Conservation (phyloP, 2,329 filamentous ascomycete genomes). For the Rhynchosporium secalis region DNA sequence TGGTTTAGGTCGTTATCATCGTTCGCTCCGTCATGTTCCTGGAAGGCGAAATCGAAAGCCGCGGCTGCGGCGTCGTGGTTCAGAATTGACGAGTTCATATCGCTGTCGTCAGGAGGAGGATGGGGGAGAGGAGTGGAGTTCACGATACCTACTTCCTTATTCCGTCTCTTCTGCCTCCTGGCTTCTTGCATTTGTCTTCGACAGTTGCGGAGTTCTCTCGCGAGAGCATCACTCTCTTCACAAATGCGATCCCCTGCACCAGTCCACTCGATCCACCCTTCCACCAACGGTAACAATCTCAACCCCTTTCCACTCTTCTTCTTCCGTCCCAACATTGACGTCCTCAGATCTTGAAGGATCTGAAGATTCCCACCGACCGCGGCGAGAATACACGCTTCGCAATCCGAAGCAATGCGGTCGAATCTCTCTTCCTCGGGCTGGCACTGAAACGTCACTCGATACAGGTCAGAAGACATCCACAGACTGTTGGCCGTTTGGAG, state of each 20-base stretch:
- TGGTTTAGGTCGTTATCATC: slow-evolving; percentile 10
- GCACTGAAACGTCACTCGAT: slow-evolving; percentile 41
- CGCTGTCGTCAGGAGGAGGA: neutral
- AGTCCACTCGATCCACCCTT: slow-evolving; percentile 29
- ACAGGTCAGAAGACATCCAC: slow-evolving; percentile 43
- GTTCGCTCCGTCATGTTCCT: slow-evolving; percentile 9
- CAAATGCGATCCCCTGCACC: slow-evolving; percentile 11
- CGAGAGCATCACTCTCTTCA: slow-evolving; percentile 19
- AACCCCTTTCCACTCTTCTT: slow-evolving; percentile 20
- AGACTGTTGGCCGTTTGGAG: slow-evolving; percentile 31
- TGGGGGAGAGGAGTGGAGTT: neutral
- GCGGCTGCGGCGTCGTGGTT: neutral
- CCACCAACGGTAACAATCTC: slow-evolving; percentile 28
- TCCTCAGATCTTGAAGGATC: slow-evolving; percentile 48
- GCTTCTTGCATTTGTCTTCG: slow-evolving; percentile 26
- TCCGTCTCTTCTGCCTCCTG: slow-evolving; percentile 17
- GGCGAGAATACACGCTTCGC: slow-evolving; percentile 56
- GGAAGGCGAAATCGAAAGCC: neutral
- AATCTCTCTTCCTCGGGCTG: slow-evolving; percentile 37
- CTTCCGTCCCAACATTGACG: slow-evolving; percentile 45
- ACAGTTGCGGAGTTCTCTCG: slow-evolving; percentile 20
- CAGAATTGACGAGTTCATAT: neutral
- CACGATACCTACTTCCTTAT: slow-evolving; percentile 12
- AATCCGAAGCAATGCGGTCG: slow-evolving; percentile 42
- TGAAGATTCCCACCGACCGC: slow-evolving; percentile 47